These are phyloP conservation scores for Tuber brumale DNA, from an alignment of 495 filamentous ascomycete genomes.

Conservation along the genomic window DNA sequence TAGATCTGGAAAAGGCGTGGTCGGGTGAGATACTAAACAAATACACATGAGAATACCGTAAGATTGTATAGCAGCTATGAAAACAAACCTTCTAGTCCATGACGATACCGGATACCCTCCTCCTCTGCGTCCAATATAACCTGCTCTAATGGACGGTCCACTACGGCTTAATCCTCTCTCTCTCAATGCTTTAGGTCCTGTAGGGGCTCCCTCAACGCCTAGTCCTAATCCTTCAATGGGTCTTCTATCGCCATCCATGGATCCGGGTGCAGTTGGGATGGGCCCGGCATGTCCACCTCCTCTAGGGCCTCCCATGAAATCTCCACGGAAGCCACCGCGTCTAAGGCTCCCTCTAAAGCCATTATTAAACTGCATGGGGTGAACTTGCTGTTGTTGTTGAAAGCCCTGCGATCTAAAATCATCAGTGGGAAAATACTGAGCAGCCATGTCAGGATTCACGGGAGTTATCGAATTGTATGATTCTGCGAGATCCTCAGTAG, in stretches of 20 bases:
- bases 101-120: conserved; percentile 34
- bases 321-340: conserved; percentile 27
- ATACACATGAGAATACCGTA: conserved; percentile 17
- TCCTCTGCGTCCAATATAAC: conserved; percentile 28
- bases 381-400: conserved; percentile 21
- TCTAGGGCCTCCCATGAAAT: conserved; percentile 18
- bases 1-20: conserved; percentile 24
- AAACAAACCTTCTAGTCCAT: conserved; percentile 39
- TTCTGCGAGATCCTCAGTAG: conserved; percentile 34
- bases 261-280: conserved; percentile 27
- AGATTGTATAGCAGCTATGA: conserved; percentile 19
- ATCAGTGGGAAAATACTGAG: conserved; percentile 37
- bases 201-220: conserved; percentile 75
- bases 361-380: conserved; percentile 18
- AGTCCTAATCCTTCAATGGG: conserved; percentile 43
- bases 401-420: conserved; percentile 35
- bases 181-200: conserved; percentile 87
- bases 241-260: conserved; percentile 30
- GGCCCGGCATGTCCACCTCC: conserved; percentile 20
- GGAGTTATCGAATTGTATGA: conserved; percentile 26
- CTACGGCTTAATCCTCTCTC: conserved; percentile 55
- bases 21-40: conserved; percentile 31
- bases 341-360: conserved; percentile 37
- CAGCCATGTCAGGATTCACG: conserved; percentile 37
- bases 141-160: conserved; percentile 38